A percentile compares a stretch with the other conserved stretches of the same genome.
Evolutionary conservation across 352 stramenopile genomes (phyloP).

Genomic region (Pythium chondricola): DNA sequence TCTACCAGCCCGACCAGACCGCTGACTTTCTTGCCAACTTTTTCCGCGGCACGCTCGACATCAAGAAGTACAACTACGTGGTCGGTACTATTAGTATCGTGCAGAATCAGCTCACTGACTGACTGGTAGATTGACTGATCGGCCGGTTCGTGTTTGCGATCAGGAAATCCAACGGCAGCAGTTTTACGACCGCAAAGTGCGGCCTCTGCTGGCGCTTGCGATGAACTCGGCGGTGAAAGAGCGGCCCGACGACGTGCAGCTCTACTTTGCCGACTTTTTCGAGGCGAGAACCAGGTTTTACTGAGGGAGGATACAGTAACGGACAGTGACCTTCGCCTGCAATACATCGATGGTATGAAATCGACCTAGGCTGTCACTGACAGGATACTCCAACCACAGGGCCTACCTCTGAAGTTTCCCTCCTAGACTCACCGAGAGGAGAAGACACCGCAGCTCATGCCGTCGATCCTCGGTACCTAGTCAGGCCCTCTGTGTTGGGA

Average conservation of each 20-base stretch:
- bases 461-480: too few relatives aligned
- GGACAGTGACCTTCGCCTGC: too few relatives aligned
- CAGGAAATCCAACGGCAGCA: slow-evolving; percentile 62
- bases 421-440: too few relatives aligned
- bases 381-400: too few relatives aligned
- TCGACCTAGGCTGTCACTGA: too few relatives aligned
- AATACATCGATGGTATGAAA: too few relatives aligned
- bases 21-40: slow-evolving; percentile 64
- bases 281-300: slow-evolving; percentile 65
- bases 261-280: slow-evolving; percentile 66
- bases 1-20: slow-evolving; percentile 70
- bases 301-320: too few relatives aligned
- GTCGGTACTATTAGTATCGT: slow-evolving; percentile 24
- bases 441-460: too few relatives aligned
- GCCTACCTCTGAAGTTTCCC: too few relatives aligned
- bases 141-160: too few relatives aligned
- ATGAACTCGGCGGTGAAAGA: slow-evolving; percentile 63
- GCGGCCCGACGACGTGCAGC: slow-evolving; percentile 36
- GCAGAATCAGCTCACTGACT: not conserved
- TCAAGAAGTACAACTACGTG: slow-evolving; percentile 71
- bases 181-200: slow-evolving; percentile 78
- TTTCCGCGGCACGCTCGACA: slow-evolving; percentile 56
- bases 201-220: slow-evolving; percentile 51
- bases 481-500: too few relatives aligned
- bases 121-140: not conserved